These are phyloP conservation scores for Aspergillus haitiensis DNA, from an alignment of 495 filamentous ascomycete species.

Conservation along the genomic window DNA sequence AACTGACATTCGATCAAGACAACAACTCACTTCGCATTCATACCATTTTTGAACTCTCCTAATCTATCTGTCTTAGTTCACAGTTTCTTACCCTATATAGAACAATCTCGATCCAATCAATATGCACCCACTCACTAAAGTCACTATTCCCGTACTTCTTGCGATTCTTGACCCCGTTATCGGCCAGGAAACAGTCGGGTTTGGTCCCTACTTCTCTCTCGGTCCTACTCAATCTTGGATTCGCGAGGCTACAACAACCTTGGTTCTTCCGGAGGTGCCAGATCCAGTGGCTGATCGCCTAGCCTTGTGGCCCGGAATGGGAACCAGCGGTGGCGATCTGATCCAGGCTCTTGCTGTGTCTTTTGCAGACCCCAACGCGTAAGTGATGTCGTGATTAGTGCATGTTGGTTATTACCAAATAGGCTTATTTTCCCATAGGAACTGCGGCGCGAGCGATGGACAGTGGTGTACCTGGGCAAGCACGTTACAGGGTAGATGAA, in stretches of 20 bases:
- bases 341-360: conserved; percentile 41
- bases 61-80: neutral
- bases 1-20: no score
- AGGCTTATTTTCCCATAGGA: conserved; percentile 21
- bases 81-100: no score
- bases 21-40: no score
- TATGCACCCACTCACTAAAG: neutral
- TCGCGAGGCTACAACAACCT: conserved; percentile 36
- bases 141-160: conserved; percentile 13
- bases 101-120: neutral
- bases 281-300: conserved; percentile 33
- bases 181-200: conserved; percentile 28
- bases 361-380: conserved; percentile 31
- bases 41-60: neutral
- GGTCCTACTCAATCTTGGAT: conserved; percentile 38
- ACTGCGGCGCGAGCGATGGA: conserved; percentile 33
- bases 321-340: conserved; percentile 39
- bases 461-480: conserved; percentile 43
- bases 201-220: conserved; percentile 38
- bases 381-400: neutral
- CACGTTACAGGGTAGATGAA: conserved; percentile 28
- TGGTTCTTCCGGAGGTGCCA: conserved; percentile 33
- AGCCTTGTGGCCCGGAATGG: conserved; percentile 42
- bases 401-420: no score
- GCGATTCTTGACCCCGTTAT: conserved; percentile 18